Evolutionary conservation across 495 filamentous ascomycete genomes (phyloP), one percentile per base, ranked within the genome.

Genomic region (Aspergillus panamensis): DNA sequence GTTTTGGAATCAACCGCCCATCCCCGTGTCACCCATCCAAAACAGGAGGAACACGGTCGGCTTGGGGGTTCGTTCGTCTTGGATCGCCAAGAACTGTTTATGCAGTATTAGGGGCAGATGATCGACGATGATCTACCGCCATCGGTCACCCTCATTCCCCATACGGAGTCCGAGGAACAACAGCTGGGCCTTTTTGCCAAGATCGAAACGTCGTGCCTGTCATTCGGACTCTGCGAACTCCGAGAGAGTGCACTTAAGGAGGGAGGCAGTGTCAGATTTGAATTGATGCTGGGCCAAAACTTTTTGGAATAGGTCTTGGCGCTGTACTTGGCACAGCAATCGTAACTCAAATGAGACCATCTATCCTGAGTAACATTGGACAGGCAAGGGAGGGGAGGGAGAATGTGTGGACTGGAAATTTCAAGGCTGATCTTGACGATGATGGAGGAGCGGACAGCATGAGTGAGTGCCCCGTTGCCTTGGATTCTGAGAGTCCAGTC

Each of bases 61-160:
- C 43, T 32, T 32, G 33, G 35, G 17, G 25, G 25, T 25, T 25
- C 25, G 25, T 50, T 44, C 10, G 19, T 57, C 8, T 33, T 58
- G 21, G 35, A 51, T 57, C 55, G 62, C 62, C 58, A 64, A 64
- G 62, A 58, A 5, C 40, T 14, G 45, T 20, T 47, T 51, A 56
- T 58, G 58, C 58, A 61, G 32, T 40, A 58, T 40, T 37, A 19
- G 31, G 43, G 44, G 55, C 62, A 64, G 58, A 61, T 61, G 62
- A 64, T 64, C 62, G 62, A 64, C 62, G 52, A 47, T 53, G 62
- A 64, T 64, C 62, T 60, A 47, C 58, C 55, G 48, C 39, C 60
- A 31, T 13, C 17, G 40, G 44, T 39, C 39, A 31, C 49, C 29
- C 17, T 52, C 48, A 47, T 58, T 32, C 47, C 56, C 44, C 56